phyloP scores from a whole-genome alignment of 140 eudicot genomes.

The Bidens hawaiensis region DNA sequence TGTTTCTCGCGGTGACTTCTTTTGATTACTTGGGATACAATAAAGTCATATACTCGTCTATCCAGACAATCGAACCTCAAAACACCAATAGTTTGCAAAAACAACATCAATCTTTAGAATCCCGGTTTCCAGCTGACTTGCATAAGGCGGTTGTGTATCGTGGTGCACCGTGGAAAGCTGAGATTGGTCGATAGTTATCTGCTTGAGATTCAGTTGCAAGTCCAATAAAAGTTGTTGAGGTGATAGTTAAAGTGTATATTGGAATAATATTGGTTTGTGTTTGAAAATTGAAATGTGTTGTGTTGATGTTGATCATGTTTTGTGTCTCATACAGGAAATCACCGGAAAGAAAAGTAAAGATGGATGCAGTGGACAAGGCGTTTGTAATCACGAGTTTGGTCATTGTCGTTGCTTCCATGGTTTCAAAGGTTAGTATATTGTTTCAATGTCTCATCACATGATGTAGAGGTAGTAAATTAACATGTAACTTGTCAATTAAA shows the following conservation, averaged over 20 bases:
- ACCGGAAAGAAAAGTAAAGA: slow-evolving; percentile 71
- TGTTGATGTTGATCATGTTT: slow-evolving; percentile 9
- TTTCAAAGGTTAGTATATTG: slow-evolving; percentile 62
- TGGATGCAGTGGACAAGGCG: slow-evolving; percentile 73
- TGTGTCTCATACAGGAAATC: slow-evolving; percentile 40
- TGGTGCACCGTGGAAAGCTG: too few species aligned
- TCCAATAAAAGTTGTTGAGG: slow-evolving; percentile 64
- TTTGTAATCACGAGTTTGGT: too few species aligned
- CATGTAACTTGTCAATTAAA: not conserved
- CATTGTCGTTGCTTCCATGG: slow-evolving; percentile 96
- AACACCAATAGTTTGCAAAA: slow-evolving; percentile 14
- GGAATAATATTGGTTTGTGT: not conserved
- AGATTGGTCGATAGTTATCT: slow-evolving; percentile 81
- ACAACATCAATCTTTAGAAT: slow-evolving; percentile 32
- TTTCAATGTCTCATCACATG: not conserved
- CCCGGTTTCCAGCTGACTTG: slow-evolving; percentile 69
- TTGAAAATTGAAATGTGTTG: too few species aligned
- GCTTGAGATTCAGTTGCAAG: slow-evolving; percentile 59
- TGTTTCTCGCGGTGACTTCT: slow-evolving; percentile 53
- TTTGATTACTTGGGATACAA: slow-evolving; percentile 46
- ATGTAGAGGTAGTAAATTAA: not conserved
- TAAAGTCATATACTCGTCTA: slow-evolving; percentile 46
- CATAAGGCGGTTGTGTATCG: too few species aligned
- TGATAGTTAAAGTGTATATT: too few species aligned
- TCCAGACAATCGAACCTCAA: slow-evolving; percentile 19